phyloP scores from a whole-genome alignment of 176 grass and related monocot species.

The Microstegium vimineum region DNA sequence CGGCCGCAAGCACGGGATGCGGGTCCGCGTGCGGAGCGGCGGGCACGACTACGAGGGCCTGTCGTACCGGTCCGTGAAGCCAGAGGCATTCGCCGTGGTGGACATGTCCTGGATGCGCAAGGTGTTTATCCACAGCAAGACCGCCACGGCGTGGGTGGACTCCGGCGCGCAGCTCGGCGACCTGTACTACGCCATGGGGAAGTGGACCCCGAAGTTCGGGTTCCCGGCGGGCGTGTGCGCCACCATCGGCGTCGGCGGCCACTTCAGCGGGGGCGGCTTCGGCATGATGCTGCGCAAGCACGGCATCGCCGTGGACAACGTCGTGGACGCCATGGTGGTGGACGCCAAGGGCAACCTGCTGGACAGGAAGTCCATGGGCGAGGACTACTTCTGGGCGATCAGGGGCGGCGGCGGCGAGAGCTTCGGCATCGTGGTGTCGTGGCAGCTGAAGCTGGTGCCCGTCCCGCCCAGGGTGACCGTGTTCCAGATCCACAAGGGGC shows the following conservation, averaged over 20 bases:
- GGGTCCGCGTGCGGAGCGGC: constrained; percentile 44
- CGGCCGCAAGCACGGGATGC: constrained; percentile 29
- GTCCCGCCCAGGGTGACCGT: too few species aligned
- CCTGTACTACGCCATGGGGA: constrained; percentile 38
- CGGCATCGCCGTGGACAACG: too few species aligned
- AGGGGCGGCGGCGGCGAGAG: too few species aligned
- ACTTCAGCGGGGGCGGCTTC: too few species aligned
- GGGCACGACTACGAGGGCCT: constrained; percentile 84
- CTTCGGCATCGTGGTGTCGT: too few species aligned
- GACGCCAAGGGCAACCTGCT: too few species aligned
- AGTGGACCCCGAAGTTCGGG: background rate
- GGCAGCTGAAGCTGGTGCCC: too few species aligned
- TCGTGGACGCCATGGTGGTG: too few species aligned
- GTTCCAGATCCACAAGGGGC: too few species aligned
- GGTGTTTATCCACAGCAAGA: background rate
- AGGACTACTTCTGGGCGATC: too few species aligned
- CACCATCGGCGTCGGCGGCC: background rate
- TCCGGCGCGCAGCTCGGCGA: constrained; percentile 62
- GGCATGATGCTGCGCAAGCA: too few species aligned
- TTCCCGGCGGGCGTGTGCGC: background rate
- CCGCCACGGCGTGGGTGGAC: constrained; percentile 50
- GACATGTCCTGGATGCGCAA: constrained; percentile 34
- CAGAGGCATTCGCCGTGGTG: constrained; percentile 35
- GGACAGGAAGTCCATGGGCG: too few species aligned
- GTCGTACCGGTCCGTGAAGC: constrained; percentile 47